These are phyloP conservation scores for Bipolaris bicolor DNA, from an alignment of 2,329 filamentous ascomycete genomes.

Conservation along the genomic window DNA sequence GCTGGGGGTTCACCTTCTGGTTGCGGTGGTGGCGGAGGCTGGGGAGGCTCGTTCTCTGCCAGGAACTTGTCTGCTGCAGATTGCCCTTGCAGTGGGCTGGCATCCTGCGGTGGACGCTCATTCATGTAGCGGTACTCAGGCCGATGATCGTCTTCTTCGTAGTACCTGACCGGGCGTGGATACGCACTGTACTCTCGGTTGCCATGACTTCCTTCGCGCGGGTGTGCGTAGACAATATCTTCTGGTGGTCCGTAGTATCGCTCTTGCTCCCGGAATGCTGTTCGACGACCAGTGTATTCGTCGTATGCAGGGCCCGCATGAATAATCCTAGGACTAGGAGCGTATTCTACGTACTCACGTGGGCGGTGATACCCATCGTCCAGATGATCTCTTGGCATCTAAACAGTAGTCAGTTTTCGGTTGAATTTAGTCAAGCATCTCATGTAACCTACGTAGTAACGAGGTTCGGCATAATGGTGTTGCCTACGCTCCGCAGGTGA, in stretches of 20 bases:
- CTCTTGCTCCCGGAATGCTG: slow-evolving; percentile 43
- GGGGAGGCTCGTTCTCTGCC: slow-evolving; percentile 33
- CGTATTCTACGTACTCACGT: slow-evolving; percentile 41
- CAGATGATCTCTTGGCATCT: slow-evolving; percentile 37
- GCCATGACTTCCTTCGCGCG: slow-evolving; percentile 35
- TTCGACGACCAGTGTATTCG: slow-evolving; percentile 39
- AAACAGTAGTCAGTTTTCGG: slow-evolving; percentile 23
- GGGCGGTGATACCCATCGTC: slow-evolving; percentile 38
- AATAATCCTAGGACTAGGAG: slow-evolving; percentile 35
- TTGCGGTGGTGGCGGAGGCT: slow-evolving; percentile 17
- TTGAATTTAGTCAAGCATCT: slow-evolving; percentile 7
- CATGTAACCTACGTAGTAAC: slow-evolving; percentile 44
- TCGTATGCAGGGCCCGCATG: slow-evolving; percentile 38
- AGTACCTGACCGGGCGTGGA: slow-evolving; percentile 37
- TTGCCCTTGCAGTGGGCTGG: slow-evolving; percentile 29
- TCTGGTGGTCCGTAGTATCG: slow-evolving; percentile 36
- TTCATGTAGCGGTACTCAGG: slow-evolving; percentile 33
- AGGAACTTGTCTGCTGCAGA: slow-evolving; percentile 46
- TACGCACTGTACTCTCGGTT: slow-evolving; percentile 36
- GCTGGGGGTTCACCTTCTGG: slow-evolving; percentile 23
- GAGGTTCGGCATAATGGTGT: slow-evolving; percentile 39
- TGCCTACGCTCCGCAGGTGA: slow-evolving; percentile 37
- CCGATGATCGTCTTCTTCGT: slow-evolving; percentile 31
- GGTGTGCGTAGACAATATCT: slow-evolving; percentile 37
- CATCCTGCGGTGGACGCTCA: slow-evolving; percentile 30